Conservation (phyloP, 495 filamentous ascomycete species). For the Penicillium coffeae region DNA sequence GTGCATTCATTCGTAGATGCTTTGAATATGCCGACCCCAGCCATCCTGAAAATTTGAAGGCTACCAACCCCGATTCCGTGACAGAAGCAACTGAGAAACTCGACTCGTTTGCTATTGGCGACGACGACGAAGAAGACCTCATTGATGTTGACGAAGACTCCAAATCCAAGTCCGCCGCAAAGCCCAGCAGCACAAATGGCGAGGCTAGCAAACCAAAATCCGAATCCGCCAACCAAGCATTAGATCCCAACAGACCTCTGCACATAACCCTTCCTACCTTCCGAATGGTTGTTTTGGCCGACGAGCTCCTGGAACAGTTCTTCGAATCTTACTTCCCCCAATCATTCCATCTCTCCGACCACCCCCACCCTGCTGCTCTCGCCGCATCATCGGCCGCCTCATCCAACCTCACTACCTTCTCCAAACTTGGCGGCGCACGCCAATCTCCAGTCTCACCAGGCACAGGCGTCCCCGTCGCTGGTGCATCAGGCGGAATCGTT, state of each 20-base stretch:
- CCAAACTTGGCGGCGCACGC: constrained; percentile 56
- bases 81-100: constrained; percentile 41
- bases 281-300: constrained; percentile 95
- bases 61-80: constrained; percentile 16
- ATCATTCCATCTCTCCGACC: constrained; percentile 63
- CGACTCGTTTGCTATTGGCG: constrained; percentile 73
- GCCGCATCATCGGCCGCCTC: constrained; percentile 62
- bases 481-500: constrained; percentile 49
- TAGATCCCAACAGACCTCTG: constrained; percentile 87
- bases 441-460: constrained; percentile 35
- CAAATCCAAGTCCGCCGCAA: constrained; percentile 17
- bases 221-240: constrained; percentile 71
- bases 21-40: constrained; percentile 99
- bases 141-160: constrained; percentile 50
- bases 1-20: constrained; percentile 90
- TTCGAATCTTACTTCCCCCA: constrained; percentile 79
- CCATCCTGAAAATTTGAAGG: constrained; percentile 56
- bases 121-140: constrained; percentile 76
- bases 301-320: constrained; percentile 92
- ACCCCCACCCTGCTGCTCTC: constrained; percentile 34
- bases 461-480: constrained; percentile 38
- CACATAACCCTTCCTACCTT: constrained; percentile 97
- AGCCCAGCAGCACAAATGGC: constrained; percentile 4
- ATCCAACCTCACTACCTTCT: constrained; percentile 75
- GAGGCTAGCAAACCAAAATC: constrained; percentile 23